Percentiles rank a stretch among this genome's conserved stretches.
phyloP scores from a whole-genome alignment of 805 yeast genomes.

The Spathaspora sp. region DNA sequence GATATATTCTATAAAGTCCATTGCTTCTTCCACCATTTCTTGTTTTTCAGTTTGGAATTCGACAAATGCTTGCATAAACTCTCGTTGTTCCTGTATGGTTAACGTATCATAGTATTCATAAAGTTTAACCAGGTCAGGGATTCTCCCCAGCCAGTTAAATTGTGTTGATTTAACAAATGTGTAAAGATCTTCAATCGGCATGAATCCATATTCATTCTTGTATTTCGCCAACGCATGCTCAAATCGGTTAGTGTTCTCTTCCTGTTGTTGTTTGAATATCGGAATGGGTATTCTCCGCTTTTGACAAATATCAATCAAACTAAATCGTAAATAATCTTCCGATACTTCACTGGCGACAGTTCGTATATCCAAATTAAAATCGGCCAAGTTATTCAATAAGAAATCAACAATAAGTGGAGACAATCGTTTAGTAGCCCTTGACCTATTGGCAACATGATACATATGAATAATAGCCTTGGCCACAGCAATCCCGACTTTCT shows the following conservation, averaged over 20 bases:
- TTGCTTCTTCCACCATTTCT: conserved; percentile 20
- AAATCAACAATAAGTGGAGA: background rate
- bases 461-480: background rate
- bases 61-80: conserved; percentile 22
- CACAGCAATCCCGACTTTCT: background rate
- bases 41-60: conserved; percentile 23
- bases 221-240: conserved; percentile 8
- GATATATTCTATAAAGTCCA: background rate
- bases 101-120: conserved; percentile 18
- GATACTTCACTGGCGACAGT: background rate
- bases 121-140: conserved; percentile 5
- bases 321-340: conserved; percentile 1
- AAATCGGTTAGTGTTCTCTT: background rate
- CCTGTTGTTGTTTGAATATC: background rate
- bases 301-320: conserved; percentile 3
- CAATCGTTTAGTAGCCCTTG: background rate
- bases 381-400: background rate
- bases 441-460: background rate
- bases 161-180: conserved; percentile 16
- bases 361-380: background rate
- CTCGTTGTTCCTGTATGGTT: conserved; percentile 7
- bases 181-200: conserved; percentile 19
- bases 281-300: conserved; percentile 1
- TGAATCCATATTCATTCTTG: conserved; percentile 15
- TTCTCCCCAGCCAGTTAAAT: conserved; percentile 10